Base-by-base conservation (phyloP, 495 filamentous ascomycete genomes). In the Lasiosphaeria hispida region DNA sequence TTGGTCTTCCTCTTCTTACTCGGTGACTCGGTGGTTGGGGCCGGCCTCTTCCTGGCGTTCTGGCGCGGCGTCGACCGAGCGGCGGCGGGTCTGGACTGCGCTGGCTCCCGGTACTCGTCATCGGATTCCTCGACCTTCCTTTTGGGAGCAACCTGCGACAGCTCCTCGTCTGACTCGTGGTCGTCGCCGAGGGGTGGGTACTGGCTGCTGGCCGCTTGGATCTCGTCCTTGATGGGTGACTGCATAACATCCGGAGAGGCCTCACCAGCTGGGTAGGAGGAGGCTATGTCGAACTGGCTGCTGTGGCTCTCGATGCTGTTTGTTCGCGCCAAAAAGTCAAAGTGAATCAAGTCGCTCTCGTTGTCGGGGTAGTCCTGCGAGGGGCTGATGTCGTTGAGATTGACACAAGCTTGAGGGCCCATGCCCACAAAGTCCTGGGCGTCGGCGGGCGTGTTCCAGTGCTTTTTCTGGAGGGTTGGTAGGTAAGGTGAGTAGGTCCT, bases 301-400 rank as follows among this genome's bases (percentile, higher is more conserved):
- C 49, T 36, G 38, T 66, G 53, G 60, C 59, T 43, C 64, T 69
- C 23, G 40, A 48, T 56, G 58, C 59, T 57, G 58, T 57, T 55
- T 8, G 48, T 54, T 3, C 57, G 48, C 5, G 45, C 47, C 7
- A 48, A 14, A 10, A 60, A 40, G 50, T 35, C 47, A 50, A 67
- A 65, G 37, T 64, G 55, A 19, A 55, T 8, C 18, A 43, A 48
- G 40, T 40, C 47, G 38, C 23, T 59, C 19, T 70, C 68, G 57
- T 35, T 62, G 10, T 76, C 76, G 45, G 49, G 67, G 49, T 66
- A 69, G 41, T 68, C 67, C 40, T 71, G 71, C 39, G 69, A 69
- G 38, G 65, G 60, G 58, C 73, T 75, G 11, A 79, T 67, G 38
- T 77, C 73, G 10, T 57, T 54, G 14, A 62, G 75, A 48, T 72